Conservation (phyloP, 78 protist genomes). For the Protostelium mycophagum region DNA sequence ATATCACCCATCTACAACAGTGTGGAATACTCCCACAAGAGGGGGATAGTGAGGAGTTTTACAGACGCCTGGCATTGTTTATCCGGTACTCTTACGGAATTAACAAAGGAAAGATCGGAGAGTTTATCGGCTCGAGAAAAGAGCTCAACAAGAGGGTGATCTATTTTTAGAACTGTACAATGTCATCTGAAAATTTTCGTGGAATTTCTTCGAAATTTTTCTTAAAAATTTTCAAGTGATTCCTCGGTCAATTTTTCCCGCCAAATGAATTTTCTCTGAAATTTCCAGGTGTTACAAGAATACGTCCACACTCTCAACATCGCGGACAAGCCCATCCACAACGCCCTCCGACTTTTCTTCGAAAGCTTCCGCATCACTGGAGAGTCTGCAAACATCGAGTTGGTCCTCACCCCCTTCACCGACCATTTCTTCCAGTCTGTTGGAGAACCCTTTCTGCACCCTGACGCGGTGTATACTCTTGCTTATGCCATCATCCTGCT, state of each 20-base stretch:
- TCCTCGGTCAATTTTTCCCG: too few species aligned
- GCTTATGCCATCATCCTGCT: slow-evolving; percentile 68
- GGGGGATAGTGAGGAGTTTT: not conserved
- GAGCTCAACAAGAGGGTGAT: not conserved
- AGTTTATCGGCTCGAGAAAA: not conserved
- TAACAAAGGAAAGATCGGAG: slow-evolving; percentile 26
- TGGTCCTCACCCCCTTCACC: not conserved
- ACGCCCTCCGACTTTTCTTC: slow-evolving; percentile 27
- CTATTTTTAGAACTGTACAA: not conserved
- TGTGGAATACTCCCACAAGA: slow-evolving; percentile 15
- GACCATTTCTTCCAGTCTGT: not conserved
- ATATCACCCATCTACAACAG: not conserved
- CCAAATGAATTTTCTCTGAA: too few species aligned
- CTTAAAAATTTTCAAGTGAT: too few species aligned
- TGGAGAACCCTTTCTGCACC: not conserved
- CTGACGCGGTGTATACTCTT: slow-evolving; percentile 50
- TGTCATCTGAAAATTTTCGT: too few species aligned
- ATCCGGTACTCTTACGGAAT: slow-evolving; percentile 21
- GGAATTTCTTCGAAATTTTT: too few species aligned
- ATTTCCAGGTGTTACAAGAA: not conserved
- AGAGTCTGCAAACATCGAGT: slow-evolving; percentile 73
- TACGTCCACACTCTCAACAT: slow-evolving; percentile 16
- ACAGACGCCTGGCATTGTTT: not conserved
- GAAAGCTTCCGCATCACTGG: slow-evolving; percentile 45
- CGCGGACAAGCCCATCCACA: not conserved